Percentiles rank a stretch among this genome's conserved stretches.
Evolutionary conservation across 768 basidiomycete species (phyloP).

Genomic region (Hysterangium stoloniferum): DNA sequence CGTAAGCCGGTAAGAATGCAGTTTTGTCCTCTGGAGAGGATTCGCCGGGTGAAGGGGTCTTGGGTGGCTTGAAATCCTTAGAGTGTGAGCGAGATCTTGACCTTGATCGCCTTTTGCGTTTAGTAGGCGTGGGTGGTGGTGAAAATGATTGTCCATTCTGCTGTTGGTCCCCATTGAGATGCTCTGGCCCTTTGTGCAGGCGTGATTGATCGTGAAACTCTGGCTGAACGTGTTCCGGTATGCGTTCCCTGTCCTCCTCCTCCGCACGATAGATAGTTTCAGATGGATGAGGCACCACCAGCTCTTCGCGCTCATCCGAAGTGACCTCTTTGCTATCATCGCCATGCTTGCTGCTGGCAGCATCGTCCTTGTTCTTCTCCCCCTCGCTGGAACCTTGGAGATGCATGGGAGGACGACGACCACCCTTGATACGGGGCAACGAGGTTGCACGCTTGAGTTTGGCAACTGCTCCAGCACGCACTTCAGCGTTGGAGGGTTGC

Average conservation of each 20-base stretch:
- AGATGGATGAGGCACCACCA: no score
- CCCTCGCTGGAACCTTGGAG: constrained; percentile 65
- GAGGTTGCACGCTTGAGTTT: constrained; percentile 90
- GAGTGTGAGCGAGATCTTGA: constrained; percentile 47
- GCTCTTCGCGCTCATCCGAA: constrained; percentile 23
- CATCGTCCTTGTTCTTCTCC: constrained; percentile 46
- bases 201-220: constrained; percentile 20
- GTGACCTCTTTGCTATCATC: constrained; percentile 4
- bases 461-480: constrained; percentile 81
- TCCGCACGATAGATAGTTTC: constrained; percentile 19
- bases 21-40: constrained; percentile 54
- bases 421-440: constrained; percentile 85
- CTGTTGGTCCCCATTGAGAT: constrained; percentile 20
- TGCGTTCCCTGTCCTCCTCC: constrained; percentile 28
- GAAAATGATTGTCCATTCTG: constrained; percentile 31
- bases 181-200: constrained; percentile 17
- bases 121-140: constrained; percentile 23
- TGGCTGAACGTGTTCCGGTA: not conserved
- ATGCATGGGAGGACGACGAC: constrained; percentile 81
- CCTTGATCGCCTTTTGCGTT: constrained; percentile 61
- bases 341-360: constrained; percentile 16
- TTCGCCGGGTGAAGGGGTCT: constrained; percentile 42
- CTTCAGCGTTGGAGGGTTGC: constrained; percentile 47
- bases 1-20: constrained; percentile 23
- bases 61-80: constrained; percentile 50